A percentile compares a stretch with the other conserved stretches of the same genome.
Evolutionary conservation across 208 protist species (phyloP).

Genomic region (Leishmania major): DNA sequence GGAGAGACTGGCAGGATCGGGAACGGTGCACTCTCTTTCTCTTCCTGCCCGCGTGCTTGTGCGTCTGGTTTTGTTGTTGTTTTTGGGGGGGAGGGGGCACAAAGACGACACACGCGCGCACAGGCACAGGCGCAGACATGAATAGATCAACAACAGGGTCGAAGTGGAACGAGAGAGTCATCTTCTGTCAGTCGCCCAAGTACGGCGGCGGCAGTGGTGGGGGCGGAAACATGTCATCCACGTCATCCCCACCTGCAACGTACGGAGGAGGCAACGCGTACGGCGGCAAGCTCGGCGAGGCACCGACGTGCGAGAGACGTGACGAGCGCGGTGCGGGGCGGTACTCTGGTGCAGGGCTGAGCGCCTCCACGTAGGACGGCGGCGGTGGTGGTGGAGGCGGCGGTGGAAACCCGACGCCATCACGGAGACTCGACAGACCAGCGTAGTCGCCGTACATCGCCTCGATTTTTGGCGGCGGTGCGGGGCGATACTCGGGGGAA

Average conservation of each 20-base stretch:
- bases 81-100: not conserved
- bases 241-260: constrained; percentile 13
- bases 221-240: constrained; percentile 12
- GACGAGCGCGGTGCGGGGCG: constrained; percentile 43
- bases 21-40: not conserved
- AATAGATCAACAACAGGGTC: not conserved
- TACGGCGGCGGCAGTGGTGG: constrained; percentile 34
- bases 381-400: constrained; percentile 32
- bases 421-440: not conserved
- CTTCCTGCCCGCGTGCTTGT: not conserved
- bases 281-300: constrained; percentile 21
- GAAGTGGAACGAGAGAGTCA: not conserved
- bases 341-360: constrained; percentile 23
- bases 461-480: constrained; percentile 23
- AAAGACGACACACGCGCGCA: not conserved
- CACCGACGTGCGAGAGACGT: constrained; percentile 29
- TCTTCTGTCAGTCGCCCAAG: not conserved
- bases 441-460: constrained; percentile 11
- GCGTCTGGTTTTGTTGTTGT: not conserved
- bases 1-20: not conserved
- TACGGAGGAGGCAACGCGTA: constrained; percentile 52
- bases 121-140: not conserved
- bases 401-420: constrained; percentile 6
- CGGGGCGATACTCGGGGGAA: constrained; percentile 53
- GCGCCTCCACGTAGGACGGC: constrained; percentile 26